Evolutionary conservation across 2,329 filamentous ascomycete genomes (phyloP).

Genomic region (Monilinia fructicola): DNA sequence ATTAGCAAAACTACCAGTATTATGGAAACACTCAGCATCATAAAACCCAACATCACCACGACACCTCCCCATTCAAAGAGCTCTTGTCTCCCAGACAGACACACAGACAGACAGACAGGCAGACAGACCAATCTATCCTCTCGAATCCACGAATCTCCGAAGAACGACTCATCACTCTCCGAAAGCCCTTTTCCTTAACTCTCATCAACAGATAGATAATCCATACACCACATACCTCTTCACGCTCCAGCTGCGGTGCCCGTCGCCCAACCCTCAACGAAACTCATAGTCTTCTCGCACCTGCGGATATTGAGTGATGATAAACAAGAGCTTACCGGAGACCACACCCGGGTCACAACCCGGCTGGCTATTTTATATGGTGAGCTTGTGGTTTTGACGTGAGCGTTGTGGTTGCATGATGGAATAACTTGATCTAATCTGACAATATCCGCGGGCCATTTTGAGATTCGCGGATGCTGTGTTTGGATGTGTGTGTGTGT

Average conservation of each 20-base stretch:
- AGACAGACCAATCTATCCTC: no score
- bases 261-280: background rate
- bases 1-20: no score
- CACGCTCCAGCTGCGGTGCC: no score
- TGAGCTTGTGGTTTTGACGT: conserved; percentile 27
- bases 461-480: background rate
- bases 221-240: no score
- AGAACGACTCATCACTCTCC: background rate
- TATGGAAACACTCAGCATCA: no score
- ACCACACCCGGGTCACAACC: conserved; percentile 27
- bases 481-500: no score
- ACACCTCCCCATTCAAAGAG: background rate
- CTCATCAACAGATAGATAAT: background rate
- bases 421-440: conserved; percentile 28
- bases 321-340: conserved; percentile 32
- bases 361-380: conserved; percentile 15
- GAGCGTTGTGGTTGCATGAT: conserved; percentile 18
- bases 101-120: no score
- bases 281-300: background rate
- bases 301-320: conserved; percentile 28
- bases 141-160: background rate
- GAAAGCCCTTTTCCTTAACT: no score
- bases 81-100: no score
- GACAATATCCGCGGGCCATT: conserved; percentile 19
- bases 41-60: background rate